Evolutionary conservation across 371 early-diverging fungal species (phyloP).

Genomic region (Mucor plumbeus): DNA sequence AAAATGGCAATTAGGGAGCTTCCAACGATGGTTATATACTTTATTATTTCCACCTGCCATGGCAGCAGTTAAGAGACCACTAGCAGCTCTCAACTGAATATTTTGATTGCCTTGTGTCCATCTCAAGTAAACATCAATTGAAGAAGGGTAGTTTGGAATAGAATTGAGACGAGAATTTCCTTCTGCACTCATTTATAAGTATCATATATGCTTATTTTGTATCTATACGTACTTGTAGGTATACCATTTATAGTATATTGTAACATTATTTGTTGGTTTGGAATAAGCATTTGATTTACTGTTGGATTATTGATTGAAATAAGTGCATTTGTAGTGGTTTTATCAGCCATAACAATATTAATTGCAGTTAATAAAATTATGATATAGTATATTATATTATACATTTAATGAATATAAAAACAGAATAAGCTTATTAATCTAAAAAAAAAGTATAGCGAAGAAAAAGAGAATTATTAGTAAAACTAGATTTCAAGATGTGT

Average conservation of each 20-base stretch:
- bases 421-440: too few relatives aligned
- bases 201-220: background rate
- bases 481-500: background rate
- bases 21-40: constrained; percentile 20
- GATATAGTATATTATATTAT: background rate
- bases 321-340: background rate
- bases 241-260: constrained; percentile 11
- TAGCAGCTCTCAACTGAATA: constrained; percentile 16
- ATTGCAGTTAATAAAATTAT: constrained; percentile 1
- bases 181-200: background rate
- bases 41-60: constrained; percentile 11
- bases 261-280: constrained; percentile 6
- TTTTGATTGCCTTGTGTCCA: constrained; percentile 15
- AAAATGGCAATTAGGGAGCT: constrained; percentile 25
- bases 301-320: constrained; percentile 8
- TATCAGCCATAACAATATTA: background rate
- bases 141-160: constrained; percentile 20
- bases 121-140: constrained; percentile 20
- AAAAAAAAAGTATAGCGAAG: too few relatives aligned
- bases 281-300: constrained; percentile 13
- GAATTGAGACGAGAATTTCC: background rate
- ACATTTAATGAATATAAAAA: background rate
- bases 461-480: background rate
- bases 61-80: constrained; percentile 9
- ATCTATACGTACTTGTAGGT: constrained; percentile 6